Base-by-base conservation (phyloP, 345 rosid genomes). In the Brassica juncea region DNA sequence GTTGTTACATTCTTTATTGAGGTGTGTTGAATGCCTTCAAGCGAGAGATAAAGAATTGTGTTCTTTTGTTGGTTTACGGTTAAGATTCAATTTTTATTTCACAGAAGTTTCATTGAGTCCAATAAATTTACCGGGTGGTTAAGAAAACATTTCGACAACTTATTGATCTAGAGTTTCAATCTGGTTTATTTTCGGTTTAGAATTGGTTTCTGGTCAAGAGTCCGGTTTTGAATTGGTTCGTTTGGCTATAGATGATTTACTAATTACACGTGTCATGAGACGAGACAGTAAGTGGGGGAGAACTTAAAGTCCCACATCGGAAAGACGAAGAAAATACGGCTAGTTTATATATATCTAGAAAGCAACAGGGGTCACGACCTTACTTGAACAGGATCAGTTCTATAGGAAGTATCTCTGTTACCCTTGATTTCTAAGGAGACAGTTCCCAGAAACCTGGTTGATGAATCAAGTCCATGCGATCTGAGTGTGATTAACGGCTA, bases 371-470 rank as follows among this genome's bases (percentile, higher is more conserved):
- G 27, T 12, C 54, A 80, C 82, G 82, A 80, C 79, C 79, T 80
- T 80, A 79, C 82, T 73, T 79, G 82, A 78, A 70, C 79, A 76
- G 66, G 82, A 79, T 72, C 73, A 30, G 58, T 58, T 67, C 35
- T 81, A 66, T 32, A 31, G 79, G 75, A 0, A 37, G 78, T 77
- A 69, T 64, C 35, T 76, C 58, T 68, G 19, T 57, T 21, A 5
- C 73, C 78, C 74, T 60, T 34, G 25, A 15, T 34, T 73, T 73
- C 74, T 34, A 79, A 73, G 74, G 74, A 73, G 82, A 79, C 74
- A 60, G 63, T 62, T 63, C 63, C 52, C 8, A 0, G 0, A 66
- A 72, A 0, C 72, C 73, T 79, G 82, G 75, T 34, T 25, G 79
- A 74, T 61, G 71, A 61, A 19, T 0, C 12, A 61, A 35, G 75